Evolutionary conservation across 805 yeast genomes (phyloP), one percentile per base, ranked within the genome.

Genomic region (Allodekkera sacchari): DNA sequence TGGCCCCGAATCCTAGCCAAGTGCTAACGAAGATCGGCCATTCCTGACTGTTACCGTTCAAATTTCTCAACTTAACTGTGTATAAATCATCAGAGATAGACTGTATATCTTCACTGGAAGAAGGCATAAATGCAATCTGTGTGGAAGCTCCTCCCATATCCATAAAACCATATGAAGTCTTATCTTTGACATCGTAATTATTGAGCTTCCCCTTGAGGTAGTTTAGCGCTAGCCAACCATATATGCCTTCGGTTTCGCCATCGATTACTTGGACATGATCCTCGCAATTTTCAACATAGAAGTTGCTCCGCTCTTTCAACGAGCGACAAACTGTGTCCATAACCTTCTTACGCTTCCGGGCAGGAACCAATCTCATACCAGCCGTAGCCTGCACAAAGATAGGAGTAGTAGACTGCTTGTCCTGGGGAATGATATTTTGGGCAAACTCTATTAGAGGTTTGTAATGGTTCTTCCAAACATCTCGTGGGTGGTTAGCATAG

Each of bases 121-220:
- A 68, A 0, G 96, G 96, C 7, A 83, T 87, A 66, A 88, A 92
- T 7, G 97, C 95, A 15, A 92, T 73, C 51, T 92, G 98, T 0
- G 96, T 85, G 2, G 96, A 85, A 0, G 98, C 98, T 10, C 98
- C 98, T 11, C 98, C 98, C 98, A 92, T 92, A 55, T 92, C 98
- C 89, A 92, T 81, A 46, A 92, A 89, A 4, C 98, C 98, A 42
- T 71, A 78, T 0, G 95, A 76, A 2, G 55, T 50, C 8, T 50
- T 53, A 2, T 40, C 33, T 6, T 44, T 40, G 4, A 41, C 47
- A 22, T 65, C 64, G 43, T 66, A 71, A 32, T 67, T 52, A 38
- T 77, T 65, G 30, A 83, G 61, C 37, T 71, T 71, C 1, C 83
- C 80, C 56, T 80, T 69, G 34, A 92, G 57, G 56, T 89, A 92